Evolutionary conservation across 1,284 basidiomycete genomes (phyloP), one percentile per base, ranked within the genome.

Genomic region (Mrakiaceae sp.): DNA sequence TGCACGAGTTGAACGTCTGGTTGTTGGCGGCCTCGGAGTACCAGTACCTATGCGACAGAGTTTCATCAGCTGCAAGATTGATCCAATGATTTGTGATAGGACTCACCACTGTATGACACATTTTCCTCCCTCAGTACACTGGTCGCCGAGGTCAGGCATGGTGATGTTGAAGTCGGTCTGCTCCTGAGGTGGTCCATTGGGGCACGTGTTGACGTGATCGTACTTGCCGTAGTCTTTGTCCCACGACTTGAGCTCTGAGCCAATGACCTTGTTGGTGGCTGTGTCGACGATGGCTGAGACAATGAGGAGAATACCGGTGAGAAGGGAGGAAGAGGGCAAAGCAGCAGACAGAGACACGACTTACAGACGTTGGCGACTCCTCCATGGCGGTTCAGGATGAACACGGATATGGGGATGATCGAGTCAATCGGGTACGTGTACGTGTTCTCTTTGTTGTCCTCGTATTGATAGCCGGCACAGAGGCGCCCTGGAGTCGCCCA

Each of bases 21-120:
- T 64, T 50, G 42, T 64, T 60, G 51, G 57, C 57, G 9, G 9
- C 16, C 56, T 58, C 51, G 10, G 44, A 48, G 49, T 58, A 58
- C 62, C 62, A 63, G 42, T 58, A 63, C 56, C 55, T 58, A 10
- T 63, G 62, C 27, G 27, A 27, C 27, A 27, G 3, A 63, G 43
- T 43, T 40, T n/a, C 27, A 27, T 27, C 27, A 27, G 27, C 27
- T 27, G 27, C 27, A 27, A 27, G 27, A 27, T 27, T 27, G 27
- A 27, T 2, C 27, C 27, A 2, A 27, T 27, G 27, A 27, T 27
- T 27, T 27, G 27, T 27, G 27, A 27, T 27, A 1, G 54, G 54
- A 43, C 54, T 69, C 69, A 76, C 75, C 74, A 78, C 67, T 78
- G 76, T 66, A 77, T 75, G 9, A 75, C 77, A 57, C 76, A 78